A percentile compares a stretch with the other conserved stretches of the same genome.
These are phyloP conservation scores for Erythrophleum fordii DNA, from an alignment of 306 rosid species.

Conservation along the genomic window DNA sequence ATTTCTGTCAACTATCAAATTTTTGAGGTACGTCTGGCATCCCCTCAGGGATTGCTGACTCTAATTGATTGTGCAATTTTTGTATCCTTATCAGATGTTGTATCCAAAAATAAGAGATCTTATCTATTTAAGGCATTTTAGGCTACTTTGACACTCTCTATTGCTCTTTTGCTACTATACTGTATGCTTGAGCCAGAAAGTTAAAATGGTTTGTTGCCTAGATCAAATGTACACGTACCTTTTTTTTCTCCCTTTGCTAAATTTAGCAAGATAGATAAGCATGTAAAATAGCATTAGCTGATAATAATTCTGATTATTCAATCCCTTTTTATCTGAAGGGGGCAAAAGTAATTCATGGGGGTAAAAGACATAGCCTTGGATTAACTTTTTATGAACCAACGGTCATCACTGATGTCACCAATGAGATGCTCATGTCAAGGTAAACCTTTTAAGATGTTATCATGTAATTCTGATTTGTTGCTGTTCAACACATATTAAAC, in stretches of 20 bases:
- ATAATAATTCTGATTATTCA: conserved; percentile 34
- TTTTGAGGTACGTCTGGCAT: neutral
- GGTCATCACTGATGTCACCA: conserved; percentile 66
- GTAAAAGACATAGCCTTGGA: conserved; percentile 93
- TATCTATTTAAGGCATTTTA: conserved; percentile 3
- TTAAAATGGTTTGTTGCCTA: conserved; percentile 6
- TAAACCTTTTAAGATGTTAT: conserved; percentile 33
- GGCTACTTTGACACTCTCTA: neutral
- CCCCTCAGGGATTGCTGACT: neutral
- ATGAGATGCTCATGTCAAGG: conserved; percentile 86
- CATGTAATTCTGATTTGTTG: conserved; percentile 12
- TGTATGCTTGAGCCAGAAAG: conserved; percentile 23
- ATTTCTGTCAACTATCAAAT: neutral
- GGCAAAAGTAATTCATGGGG: conserved; percentile 86
- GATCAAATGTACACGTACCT: conserved; percentile 4
- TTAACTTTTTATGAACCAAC: conserved; percentile 92
- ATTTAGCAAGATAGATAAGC: conserved; percentile 10
- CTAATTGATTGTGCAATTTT: conserved; percentile 15
- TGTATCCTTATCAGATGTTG: neutral
- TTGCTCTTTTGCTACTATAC: conserved; percentile 20
- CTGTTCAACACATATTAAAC: neutral
- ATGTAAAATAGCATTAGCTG: conserved; percentile 23
- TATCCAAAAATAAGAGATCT: neutral
- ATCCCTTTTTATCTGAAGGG: conserved; percentile 63
- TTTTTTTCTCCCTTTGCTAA: conserved; percentile 25